Percentiles rank a stretch among this genome's conserved stretches.
Conservation (phyloP, 139 green algal species). For the Ettlia oleoabundans region DNA sequence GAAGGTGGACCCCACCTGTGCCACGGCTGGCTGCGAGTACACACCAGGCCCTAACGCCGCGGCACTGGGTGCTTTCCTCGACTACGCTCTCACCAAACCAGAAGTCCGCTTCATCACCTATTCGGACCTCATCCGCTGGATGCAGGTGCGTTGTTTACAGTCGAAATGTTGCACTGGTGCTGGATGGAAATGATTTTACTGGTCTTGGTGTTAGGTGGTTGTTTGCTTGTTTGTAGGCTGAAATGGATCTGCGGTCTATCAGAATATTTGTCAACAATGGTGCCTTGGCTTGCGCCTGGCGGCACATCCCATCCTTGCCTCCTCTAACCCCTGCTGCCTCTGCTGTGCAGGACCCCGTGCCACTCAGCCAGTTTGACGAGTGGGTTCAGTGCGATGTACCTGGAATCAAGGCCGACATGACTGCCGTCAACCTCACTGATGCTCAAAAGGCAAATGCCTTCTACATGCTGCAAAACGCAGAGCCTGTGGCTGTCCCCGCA, state of each 20-base stretch:
- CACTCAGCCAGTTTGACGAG: conserved; percentile 23
- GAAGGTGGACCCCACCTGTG: conserved; percentile 17
- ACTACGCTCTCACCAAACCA: conserved; percentile 23
- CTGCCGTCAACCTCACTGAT: conserved; percentile 28
- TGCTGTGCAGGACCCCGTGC: conserved; percentile 21
- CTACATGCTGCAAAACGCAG: conserved; percentile 1
- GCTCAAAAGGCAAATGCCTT: conserved; percentile 4
- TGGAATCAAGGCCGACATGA: conserved; percentile 28
- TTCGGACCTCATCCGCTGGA: conserved; percentile 32
- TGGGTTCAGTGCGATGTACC: conserved; percentile 13
- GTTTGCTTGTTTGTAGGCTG: no score
- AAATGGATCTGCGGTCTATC: no score
- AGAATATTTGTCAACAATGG: no score
- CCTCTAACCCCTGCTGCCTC: background rate
- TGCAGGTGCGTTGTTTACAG: no score
- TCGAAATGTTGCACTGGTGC: no score
- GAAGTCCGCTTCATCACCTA: conserved; percentile 34
- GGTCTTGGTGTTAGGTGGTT: no score
- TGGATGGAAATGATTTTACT: no score
- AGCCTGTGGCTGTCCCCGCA: background rate
- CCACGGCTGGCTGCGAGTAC: conserved; percentile 10
- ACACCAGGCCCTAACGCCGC: background rate
- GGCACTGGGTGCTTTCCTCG: conserved; percentile 13
- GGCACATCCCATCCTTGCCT: no score
- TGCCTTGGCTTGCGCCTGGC: no score